Base-by-base conservation (phyloP, 768 basidiomycete species). In the Pleurotus sapidus region DNA sequence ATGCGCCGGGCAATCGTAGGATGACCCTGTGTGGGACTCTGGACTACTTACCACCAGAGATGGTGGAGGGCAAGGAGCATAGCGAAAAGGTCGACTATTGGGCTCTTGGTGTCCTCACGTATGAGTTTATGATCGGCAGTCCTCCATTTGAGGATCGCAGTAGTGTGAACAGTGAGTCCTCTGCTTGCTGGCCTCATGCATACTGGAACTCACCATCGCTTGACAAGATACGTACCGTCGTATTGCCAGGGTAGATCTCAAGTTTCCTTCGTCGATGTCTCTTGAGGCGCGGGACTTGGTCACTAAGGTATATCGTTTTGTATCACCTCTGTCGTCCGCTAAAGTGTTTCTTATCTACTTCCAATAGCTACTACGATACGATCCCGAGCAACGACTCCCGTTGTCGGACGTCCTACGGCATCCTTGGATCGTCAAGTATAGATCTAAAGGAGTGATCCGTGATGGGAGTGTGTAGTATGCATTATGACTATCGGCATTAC, bases 41-140 rank as follows among this genome's bases (percentile, higher is more conserved):
- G 46, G 97, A 98, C 69, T 98, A 98, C 68, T 80, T 99, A 9
- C 95, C 97, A 0, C 96, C 97, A 11, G 96, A 98, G 78, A 99
- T 98, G 97, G 91, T 99, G 12, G 94, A 97, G 64, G 87, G 89
- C 0, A 87, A 83, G 62, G 91, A 91, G 59, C 95, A 98, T 68
- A 88, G 81, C 55, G 92, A 94, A 65, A 87, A 77, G 61, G 96
- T 98, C 39, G 96, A 98, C 65, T 82, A 93, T 58, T 99, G 96
- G 96, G 96, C 96, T 0, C 76, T 99, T 24, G 96, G 96, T 46
- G 95, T 98, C n/a, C 77, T 99, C 60, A 89, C 89, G 1, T 99
- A 94, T 68, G 96, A 99, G 70, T 98, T 99, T 70, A 73, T 98
- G 59, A 84, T 85, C 53, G 96, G 96, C 4, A 81, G 80, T 53